Percentiles rank a stretch among this genome's conserved stretches.
These are phyloP conservation scores for Lentinula aciculospora DNA, from an alignment of 768 basidiomycete species.

Conservation along the genomic window DNA sequence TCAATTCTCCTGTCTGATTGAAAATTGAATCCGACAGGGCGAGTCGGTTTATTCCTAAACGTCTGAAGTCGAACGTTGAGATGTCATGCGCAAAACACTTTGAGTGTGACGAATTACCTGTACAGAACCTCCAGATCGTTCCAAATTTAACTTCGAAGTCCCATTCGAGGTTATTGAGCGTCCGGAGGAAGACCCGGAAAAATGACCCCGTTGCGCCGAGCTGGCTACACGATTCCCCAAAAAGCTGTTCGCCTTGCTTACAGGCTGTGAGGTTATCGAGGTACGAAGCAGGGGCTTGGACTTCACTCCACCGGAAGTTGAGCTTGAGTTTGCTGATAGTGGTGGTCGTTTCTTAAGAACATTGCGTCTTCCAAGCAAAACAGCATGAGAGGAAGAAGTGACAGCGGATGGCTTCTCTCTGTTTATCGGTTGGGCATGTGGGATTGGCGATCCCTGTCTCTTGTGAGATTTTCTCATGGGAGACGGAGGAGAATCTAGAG, in stretches of 20 bases:
- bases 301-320: background rate
- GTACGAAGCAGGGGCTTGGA: background rate
- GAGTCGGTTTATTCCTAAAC: constrained; percentile 29
- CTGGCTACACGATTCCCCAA: background rate
- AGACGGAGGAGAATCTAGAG: constrained; percentile 21
- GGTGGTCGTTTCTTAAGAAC: background rate
- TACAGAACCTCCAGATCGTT: background rate
- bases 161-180: background rate
- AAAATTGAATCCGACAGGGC: constrained; percentile 49
- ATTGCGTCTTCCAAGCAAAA: constrained; percentile 6
- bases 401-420: constrained; percentile 22
- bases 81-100: background rate
- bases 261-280: background rate
- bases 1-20: constrained; percentile 43
- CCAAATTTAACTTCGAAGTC: background rate
- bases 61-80: background rate
- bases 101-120: background rate
- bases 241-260: background rate
- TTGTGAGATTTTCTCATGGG: constrained; percentile 42
- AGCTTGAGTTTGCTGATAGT: background rate
- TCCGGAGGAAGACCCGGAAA: background rate
- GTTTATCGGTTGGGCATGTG: constrained; percentile 20
- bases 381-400: background rate
- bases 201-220: background rate
- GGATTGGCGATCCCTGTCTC: constrained; percentile 31